phyloP scores from a whole-genome alignment of 2,329 filamentous ascomycete species.

The Claviceps africana region DNA sequence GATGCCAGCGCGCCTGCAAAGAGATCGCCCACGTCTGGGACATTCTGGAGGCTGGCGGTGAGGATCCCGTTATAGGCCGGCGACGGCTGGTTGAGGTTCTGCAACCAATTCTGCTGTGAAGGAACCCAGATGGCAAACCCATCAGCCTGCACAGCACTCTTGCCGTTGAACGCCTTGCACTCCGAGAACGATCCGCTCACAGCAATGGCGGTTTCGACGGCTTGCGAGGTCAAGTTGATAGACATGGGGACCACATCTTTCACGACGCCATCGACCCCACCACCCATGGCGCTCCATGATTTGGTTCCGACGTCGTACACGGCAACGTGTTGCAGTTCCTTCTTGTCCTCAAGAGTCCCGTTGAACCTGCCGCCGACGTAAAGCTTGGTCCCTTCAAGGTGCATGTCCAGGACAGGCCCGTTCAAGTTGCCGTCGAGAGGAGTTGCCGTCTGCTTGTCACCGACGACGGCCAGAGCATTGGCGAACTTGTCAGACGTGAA shows the following conservation, averaged over 20 bases:
- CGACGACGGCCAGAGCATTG: slow-evolving; percentile 64
- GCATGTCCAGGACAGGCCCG: slow-evolving; percentile 58
- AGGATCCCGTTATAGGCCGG: slow-evolving; percentile 60
- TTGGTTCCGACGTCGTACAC: slow-evolving; percentile 56
- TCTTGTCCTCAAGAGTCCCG: slow-evolving; percentile 47
- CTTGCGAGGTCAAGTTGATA: slow-evolving; percentile 59
- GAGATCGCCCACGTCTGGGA: slow-evolving; percentile 49
- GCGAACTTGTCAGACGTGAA: slow-evolving; percentile 55
- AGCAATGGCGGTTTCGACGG: slow-evolving; percentile 59
- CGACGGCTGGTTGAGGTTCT: slow-evolving; percentile 54
- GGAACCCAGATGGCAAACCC: slow-evolving; percentile 91
- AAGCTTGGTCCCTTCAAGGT: slow-evolving; percentile 49
- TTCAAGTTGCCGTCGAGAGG: slow-evolving; percentile 63
- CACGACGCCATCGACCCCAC: slow-evolving; percentile 72
- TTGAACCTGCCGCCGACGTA: slow-evolving; percentile 82
- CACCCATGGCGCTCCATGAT: slow-evolving; percentile 66
- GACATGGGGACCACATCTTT: slow-evolving; percentile 59
- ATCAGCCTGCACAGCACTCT: slow-evolving; percentile 44
- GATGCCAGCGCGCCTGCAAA: slow-evolving; percentile 77
- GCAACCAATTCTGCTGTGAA: slow-evolving; percentile 72
- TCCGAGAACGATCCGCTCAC: slow-evolving; percentile 68
- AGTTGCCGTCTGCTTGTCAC: slow-evolving; percentile 44
- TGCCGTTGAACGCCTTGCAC: slow-evolving; percentile 53
- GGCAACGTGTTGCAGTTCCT: slow-evolving; percentile 63
- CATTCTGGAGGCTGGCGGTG: slow-evolving; percentile 50